phyloP scores from a whole-genome alignment of 2,329 filamentous ascomycete species.

The Aspergillus neotritici region DNA sequence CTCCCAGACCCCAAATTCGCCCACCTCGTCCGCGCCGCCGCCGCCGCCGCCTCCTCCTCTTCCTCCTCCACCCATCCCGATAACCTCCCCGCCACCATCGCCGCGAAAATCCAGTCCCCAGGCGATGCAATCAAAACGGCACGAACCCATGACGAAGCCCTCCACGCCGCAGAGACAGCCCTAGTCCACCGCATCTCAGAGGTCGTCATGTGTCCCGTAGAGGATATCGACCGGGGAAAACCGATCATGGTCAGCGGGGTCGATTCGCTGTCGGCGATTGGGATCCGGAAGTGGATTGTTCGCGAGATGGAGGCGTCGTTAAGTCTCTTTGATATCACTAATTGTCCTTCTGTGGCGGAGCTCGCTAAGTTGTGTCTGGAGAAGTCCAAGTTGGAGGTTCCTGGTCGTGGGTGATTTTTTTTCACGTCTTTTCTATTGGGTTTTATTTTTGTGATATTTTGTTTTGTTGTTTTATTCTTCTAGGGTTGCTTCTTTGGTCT shows the following conservation, averaged over 20 bases:
- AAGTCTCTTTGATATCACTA: neutral
- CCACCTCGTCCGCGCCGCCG: neutral
- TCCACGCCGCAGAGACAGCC: neutral
- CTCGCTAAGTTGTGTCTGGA: neutral
- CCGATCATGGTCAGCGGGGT: slow-evolving; percentile 1
- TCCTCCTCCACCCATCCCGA: too few relatives aligned
- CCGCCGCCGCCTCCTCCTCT: too few relatives aligned
- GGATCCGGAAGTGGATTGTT: neutral
- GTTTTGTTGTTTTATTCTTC: too few relatives aligned
- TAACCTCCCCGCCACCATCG: neutral
- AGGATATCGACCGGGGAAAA: slow-evolving; percentile 39
- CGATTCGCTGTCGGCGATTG: slow-evolving; percentile 1
- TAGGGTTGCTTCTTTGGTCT: too few relatives aligned
- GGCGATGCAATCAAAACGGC: neutral
- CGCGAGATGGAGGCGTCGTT: slow-evolving; percentile 6
- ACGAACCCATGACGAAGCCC: neutral
- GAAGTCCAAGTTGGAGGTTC: too few relatives aligned
- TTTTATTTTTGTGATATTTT: too few relatives aligned
- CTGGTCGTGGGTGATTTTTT: too few relatives aligned
- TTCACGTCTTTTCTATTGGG: too few relatives aligned
- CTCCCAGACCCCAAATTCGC: neutral
- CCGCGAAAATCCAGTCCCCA: neutral
- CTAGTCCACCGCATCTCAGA: slow-evolving; percentile 41
- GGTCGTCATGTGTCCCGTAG: slow-evolving; percentile 44
- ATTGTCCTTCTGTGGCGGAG: neutral